Conservation (phyloP, 2,329 filamentous ascomycete species). For the Cladophialophora exuberans region DNA sequence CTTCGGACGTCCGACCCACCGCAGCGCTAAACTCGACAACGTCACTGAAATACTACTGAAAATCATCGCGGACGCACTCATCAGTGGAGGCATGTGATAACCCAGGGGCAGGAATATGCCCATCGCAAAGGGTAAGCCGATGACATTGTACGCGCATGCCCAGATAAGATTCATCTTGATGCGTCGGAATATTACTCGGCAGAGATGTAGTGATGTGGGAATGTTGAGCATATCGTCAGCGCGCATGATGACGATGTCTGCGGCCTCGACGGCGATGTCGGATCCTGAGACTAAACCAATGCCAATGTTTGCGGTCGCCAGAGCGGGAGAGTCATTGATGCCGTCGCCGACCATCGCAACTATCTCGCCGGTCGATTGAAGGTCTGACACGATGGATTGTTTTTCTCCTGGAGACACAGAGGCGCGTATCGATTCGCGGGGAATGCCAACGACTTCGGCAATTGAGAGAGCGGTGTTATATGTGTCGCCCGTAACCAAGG, state of each 20-base stretch:
- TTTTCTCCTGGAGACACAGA: constrained; percentile 92
- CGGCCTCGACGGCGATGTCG: constrained; percentile 96
- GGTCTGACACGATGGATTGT: constrained; percentile 75
- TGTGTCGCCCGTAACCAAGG: constrained; percentile 94
- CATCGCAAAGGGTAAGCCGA: constrained; percentile 96
- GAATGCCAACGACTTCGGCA: constrained; percentile 79
- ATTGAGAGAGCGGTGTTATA: constrained; percentile 81
- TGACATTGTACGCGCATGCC: constrained; percentile 89
- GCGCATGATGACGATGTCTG: constrained; percentile 93
- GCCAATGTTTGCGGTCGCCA: constrained; percentile 89
- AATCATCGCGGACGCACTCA: constrained; percentile 95
- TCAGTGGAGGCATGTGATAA: constrained; percentile 78
- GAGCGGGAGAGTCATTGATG: constrained; percentile 95
- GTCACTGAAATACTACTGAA: constrained; percentile 89
- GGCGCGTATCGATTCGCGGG: constrained; percentile 74
- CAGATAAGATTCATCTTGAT: constrained; percentile 94
- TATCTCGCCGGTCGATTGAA: constrained; percentile 74
- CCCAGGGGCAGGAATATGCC: constrained; percentile 91
- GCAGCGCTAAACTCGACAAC: constrained; percentile 77
- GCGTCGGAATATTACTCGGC: constrained; percentile 81
- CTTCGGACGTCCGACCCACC: constrained; percentile 78
- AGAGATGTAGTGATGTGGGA: constrained; percentile 81
- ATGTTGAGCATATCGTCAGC: constrained; percentile 90
- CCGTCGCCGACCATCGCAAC: constrained; percentile 98
- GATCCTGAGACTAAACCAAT: constrained; percentile 92